Evolutionary conservation across 2,329 filamentous ascomycete genomes (phyloP), one percentile per base, ranked within the genome.

Genomic region (Pseudogymnoascus sp.): DNA sequence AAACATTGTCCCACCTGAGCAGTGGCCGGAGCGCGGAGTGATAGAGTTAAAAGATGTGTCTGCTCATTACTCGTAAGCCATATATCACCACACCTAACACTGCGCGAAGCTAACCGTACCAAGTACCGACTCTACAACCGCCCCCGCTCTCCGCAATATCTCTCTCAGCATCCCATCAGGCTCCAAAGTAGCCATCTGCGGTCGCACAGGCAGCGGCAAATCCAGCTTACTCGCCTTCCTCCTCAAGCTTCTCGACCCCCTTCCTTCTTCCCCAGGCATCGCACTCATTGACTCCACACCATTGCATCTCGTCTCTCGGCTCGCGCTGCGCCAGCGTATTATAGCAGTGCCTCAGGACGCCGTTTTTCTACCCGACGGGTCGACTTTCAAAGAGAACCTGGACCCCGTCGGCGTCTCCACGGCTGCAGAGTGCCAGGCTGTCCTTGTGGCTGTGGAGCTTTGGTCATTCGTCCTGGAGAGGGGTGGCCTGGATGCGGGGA

Each of bases 331-430:
- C 6, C 71, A 76, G 40, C 77, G 76, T 0, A 71, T 84, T 37
- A 79, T 82, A 42, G 78, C 79, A 4, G 71, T 84, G 0, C 79
- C 82, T 0, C 82, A 85, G 67, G 82, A 84, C 4, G 69, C 80
- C 0, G 76, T 81, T 2, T 82, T 84, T 68, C 69, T 83, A 1
- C 77, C 77, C 0, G 77, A 75, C 36, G 75, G 73, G 5, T 75
- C 73, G 52, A 75, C 72, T 1, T 73, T 79, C 63, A 71, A 69
- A 29, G 60, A 68, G 5, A 80, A 82, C 61, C 72, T 81, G 0
- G 79, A 81, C 62, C 77, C 78, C 0, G 70, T 71, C 12, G 62
- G 64, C 1, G 58, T 64, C 0, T 72, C 75, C 1, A 73, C 72
- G 63, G 39, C 59, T 6, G 21, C 12, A 15, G 64, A 65, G 2